Percentiles rank a stretch among this genome's conserved stretches.
Evolutionary conservation across 306 rosid genomes (phyloP).

Genomic region (Fagus sylvatica): DNA sequence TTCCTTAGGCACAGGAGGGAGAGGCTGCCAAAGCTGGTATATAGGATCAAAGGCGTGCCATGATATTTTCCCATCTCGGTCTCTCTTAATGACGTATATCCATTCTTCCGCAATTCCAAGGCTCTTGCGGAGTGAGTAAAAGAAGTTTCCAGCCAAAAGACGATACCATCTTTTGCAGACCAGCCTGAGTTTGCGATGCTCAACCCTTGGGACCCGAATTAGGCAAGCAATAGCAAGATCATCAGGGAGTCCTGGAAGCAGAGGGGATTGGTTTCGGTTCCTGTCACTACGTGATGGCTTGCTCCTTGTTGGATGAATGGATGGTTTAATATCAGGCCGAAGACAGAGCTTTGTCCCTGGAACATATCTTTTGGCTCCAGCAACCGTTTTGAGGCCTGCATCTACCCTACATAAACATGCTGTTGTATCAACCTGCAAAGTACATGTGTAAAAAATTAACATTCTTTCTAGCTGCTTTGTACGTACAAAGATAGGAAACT

Average conservation of each 20-base stretch:
- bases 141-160: slow-evolving; percentile 80
- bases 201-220: slow-evolving; percentile 74
- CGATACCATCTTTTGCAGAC: slow-evolving; percentile 89
- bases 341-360: slow-evolving; percentile 88
- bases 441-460: slow-evolving; percentile 13
- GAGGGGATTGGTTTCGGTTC: slow-evolving; percentile 75
- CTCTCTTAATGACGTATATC: slow-evolving; percentile 81
- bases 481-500: slow-evolving; percentile 10
- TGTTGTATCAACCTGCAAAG: slow-evolving; percentile 79
- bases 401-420: slow-evolving; percentile 89
- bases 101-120: slow-evolving; percentile 80
- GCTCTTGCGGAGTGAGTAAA: slow-evolving; percentile 74
- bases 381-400: slow-evolving; percentile 76
- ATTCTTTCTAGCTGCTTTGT: slow-evolving; percentile 9
- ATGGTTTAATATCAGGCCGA: slow-evolving; percentile 80
- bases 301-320: slow-evolving; percentile 82
- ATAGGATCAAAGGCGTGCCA: slow-evolving; percentile 92
- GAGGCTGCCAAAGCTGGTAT: slow-evolving; percentile 88
- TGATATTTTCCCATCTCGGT: slow-evolving; percentile 79
- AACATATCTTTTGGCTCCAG: slow-evolving; percentile 75
- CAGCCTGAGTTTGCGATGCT: slow-evolving; percentile 74
- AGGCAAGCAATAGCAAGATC: slow-evolving; percentile 92
- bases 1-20: slow-evolving; percentile 86
- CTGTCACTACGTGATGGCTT: slow-evolving; percentile 72
- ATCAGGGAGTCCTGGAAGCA: slow-evolving; percentile 88